Percentiles rank a stretch among this genome's conserved stretches.
Evolutionary conservation across 1,139 yeast species (phyloP).

Genomic region (Magnusiomyces sp.): DNA sequence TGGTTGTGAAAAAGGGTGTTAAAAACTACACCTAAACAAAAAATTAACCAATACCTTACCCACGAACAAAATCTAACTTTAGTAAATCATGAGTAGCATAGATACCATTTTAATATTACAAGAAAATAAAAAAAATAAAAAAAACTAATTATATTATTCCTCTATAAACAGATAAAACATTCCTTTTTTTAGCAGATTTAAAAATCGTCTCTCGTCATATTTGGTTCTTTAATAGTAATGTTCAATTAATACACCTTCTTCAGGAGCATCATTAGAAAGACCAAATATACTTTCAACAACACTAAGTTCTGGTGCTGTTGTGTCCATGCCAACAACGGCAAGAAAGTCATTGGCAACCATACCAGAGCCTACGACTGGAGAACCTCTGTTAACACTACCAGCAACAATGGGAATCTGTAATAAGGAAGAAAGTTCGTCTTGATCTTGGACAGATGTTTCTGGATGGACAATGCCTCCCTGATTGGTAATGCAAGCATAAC

Average conservation of each 20-base stretch:
- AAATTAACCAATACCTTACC: no score
- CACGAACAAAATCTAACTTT: not conserved
- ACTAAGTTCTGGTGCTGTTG: slow-evolving; percentile 96
- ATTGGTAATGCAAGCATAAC: slow-evolving; percentile 88
- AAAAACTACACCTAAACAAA: not conserved
- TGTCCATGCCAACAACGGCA: slow-evolving; percentile 93
- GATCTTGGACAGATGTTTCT: slow-evolving; percentile 93
- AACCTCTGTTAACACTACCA: slow-evolving; percentile 97
- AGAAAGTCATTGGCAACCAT: slow-evolving; percentile 98
- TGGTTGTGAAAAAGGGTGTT: not conserved
- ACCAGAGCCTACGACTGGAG: slow-evolving; percentile 96
- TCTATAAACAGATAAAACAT: not conserved
- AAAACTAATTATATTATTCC: not conserved
- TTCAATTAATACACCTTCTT: slow-evolving; percentile 35
- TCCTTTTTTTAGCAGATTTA: not conserved
- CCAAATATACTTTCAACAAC: slow-evolving; percentile 90
- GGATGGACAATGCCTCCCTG: slow-evolving; percentile 99
- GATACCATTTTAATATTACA: no score
- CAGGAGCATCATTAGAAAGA: slow-evolving; percentile 34
- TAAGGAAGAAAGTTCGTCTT: slow-evolving; percentile 91
- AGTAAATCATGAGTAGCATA: no score
- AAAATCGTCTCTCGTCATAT: no score
- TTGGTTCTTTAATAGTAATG: slow-evolving; percentile 29
- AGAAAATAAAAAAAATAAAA: not conserved
- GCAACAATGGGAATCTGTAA: slow-evolving; percentile 97